Evolutionary conservation across 768 basidiomycete genomes (phyloP).

Genomic region (Phanerochaete sordida): DNA sequence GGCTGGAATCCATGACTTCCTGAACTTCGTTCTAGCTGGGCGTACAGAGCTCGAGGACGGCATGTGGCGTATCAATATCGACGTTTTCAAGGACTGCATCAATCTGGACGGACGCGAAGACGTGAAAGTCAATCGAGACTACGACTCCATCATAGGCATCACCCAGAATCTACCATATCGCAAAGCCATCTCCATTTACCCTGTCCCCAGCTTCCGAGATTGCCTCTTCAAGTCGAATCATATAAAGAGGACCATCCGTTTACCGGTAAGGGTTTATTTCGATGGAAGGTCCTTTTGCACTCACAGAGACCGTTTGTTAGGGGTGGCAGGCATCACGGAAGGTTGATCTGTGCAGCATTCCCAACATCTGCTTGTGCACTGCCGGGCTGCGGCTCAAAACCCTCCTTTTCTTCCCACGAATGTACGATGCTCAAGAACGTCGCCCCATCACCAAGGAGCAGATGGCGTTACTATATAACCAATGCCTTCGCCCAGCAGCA

Average conservation of each 20-base stretch:
- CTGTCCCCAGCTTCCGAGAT: neutral
- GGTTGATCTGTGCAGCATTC: neutral
- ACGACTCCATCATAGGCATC: slow-evolving; percentile 2
- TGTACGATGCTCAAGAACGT: neutral
- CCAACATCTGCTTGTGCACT: neutral
- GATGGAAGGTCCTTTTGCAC: neutral
- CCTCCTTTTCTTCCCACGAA: neutral
- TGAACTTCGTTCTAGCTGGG: neutral
- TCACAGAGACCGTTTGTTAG: no score
- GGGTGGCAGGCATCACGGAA: neutral
- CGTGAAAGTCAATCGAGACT: neutral
- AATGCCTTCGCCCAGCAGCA: neutral
- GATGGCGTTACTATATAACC: neutral
- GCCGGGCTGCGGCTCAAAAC: neutral
- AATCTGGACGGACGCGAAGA: neutral
- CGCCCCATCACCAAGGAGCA: neutral
- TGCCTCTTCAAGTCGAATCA: neutral
- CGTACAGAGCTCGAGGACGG: neutral
- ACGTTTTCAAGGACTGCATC: neutral
- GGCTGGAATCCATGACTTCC: neutral
- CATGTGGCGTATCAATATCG: neutral
- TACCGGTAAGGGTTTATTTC: neutral
- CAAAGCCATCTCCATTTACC: neutral
- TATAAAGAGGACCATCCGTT: neutral
- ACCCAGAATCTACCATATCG: neutral